These are phyloP conservation scores for Neopestalotiopsis clavispora DNA, from an alignment of 2,329 filamentous ascomycete genomes.

Conservation along the genomic window DNA sequence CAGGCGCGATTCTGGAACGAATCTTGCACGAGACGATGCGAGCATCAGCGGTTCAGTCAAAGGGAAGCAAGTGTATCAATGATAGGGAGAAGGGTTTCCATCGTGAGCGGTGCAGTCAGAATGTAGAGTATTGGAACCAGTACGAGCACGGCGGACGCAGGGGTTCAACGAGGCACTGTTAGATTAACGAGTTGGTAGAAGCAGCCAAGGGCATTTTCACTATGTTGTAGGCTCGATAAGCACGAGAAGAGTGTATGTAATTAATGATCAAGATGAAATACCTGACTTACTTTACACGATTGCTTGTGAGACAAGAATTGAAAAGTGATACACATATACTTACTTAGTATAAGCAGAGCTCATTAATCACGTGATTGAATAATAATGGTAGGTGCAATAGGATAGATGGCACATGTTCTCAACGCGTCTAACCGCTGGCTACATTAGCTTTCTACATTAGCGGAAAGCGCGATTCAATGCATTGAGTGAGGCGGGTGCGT, in stretches of 20 bases:
- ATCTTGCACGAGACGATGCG: constrained; percentile 24
- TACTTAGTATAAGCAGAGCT: no score
- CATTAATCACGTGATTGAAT: constrained; percentile 18
- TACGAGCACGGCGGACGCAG: neutral
- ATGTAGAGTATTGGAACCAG: neutral
- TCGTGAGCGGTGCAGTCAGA: no score
- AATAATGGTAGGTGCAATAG: neutral
- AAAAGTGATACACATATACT: no score
- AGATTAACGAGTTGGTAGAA: no score
- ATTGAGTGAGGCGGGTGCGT: neutral
- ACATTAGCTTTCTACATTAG: neutral
- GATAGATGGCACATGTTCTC: neutral
- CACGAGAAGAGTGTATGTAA: no score
- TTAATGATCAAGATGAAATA: no score
- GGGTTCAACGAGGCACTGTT: neutral
- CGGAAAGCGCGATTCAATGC: neutral
- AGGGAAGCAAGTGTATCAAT: constrained; percentile 22
- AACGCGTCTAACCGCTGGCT: neutral
- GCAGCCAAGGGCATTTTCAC: no score
- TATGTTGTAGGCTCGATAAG: no score
- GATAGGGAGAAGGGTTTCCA: constrained; percentile 9
- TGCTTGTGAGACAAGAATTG: no score
- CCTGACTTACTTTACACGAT: no score
- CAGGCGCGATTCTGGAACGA: constrained; percentile 19
- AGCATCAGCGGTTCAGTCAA: constrained; percentile 26